Percentiles rank a stretch among this genome's conserved stretches.
These are phyloP conservation scores for Wickerhamiella kurtzmanii DNA, from an alignment of 805 yeast genomes.

Conservation along the genomic window DNA sequence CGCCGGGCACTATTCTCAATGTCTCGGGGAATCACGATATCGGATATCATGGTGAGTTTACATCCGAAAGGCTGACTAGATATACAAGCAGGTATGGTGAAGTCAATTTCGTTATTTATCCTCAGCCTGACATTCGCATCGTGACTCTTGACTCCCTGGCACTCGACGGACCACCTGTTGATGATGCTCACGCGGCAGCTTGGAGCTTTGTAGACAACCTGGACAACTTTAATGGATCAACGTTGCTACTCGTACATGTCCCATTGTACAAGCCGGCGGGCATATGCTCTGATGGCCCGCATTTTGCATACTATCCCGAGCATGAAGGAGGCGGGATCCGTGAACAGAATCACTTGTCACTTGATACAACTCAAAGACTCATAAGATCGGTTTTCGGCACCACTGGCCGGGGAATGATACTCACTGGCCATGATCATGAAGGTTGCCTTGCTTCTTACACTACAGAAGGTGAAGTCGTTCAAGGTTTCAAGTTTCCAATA, in stretches of 20 bases:
- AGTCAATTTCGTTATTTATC: slow-evolving; percentile 55
- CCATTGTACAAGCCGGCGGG: slow-evolving; percentile 79
- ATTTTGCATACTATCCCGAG: slow-evolving; percentile 43
- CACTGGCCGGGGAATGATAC: slow-evolving; percentile 50
- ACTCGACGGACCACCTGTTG: slow-evolving; percentile 81
- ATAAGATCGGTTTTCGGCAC: slow-evolving; percentile 58
- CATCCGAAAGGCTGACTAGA: slow-evolving; percentile 78
- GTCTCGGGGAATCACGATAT: slow-evolving; percentile 92
- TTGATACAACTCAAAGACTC: slow-evolving; percentile 52
- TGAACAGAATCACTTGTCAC: slow-evolving; percentile 73
- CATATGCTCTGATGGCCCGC: slow-evolving; percentile 77
- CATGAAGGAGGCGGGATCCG: slow-evolving; percentile 51
- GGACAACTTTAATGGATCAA: slow-evolving; percentile 56
- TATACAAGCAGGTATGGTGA: slow-evolving; percentile 64
- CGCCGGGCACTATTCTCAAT: slow-evolving; percentile 40
- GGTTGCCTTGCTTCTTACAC: slow-evolving; percentile 68
- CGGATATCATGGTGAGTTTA: slow-evolving; percentile 91
- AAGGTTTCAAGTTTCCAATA: slow-evolving; percentile 9
- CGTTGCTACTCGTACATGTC: slow-evolving; percentile 74
- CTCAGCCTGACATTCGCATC: slow-evolving; percentile 58
- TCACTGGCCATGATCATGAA: slow-evolving; percentile 94
- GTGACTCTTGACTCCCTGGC: slow-evolving; percentile 78
- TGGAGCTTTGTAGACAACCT: slow-evolving; percentile 61
- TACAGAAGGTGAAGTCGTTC: slow-evolving; percentile 17
- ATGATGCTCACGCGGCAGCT: slow-evolving; percentile 50